These are phyloP conservation scores for Vanderwaltozyma tropicalis DNA, from an alignment of 805 yeast genomes.

Conservation along the genomic window DNA sequence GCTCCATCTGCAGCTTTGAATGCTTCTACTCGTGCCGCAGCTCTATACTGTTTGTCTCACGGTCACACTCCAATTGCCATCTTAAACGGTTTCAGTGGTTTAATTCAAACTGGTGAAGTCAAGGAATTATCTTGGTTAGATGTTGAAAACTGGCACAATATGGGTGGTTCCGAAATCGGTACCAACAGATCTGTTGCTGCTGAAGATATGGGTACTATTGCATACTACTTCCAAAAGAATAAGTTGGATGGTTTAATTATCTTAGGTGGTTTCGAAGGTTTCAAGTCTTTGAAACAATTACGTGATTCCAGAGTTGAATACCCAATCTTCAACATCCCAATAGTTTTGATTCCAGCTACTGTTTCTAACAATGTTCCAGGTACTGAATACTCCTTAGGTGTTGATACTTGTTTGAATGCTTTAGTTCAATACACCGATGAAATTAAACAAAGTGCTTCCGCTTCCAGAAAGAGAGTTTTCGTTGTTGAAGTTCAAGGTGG, in stretches of 20 bases:
- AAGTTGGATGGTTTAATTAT: conserved; percentile 79
- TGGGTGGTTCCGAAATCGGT: conserved; percentile 96
- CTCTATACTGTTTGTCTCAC: conserved; percentile 73
- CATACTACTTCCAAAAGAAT: conserved; percentile 85
- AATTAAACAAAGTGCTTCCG: conserved; percentile 87
- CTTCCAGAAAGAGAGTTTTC: conserved; percentile 87
- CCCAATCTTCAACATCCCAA: conserved; percentile 90
- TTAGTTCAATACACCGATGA: conserved; percentile 90
- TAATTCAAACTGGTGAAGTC: conserved; percentile 81
- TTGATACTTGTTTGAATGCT: conserved; percentile 90
- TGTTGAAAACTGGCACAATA: conserved; percentile 76
- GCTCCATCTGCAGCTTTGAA: conserved; percentile 98
- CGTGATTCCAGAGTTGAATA: conserved; percentile 65
- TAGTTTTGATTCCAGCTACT: conserved; percentile 90
- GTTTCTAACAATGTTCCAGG: conserved; percentile 99
- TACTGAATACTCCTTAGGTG: conserved; percentile 88
- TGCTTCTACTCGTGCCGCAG: conserved; percentile 84
- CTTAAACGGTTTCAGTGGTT: conserved; percentile 87
- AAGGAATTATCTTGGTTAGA: conserved; percentile 69
- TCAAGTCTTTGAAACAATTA: conserved; percentile 69
- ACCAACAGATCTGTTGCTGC: conserved; percentile 83
- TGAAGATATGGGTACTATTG: conserved; percentile 80
- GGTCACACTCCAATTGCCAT: conserved; percentile 91
- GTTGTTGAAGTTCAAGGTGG: conserved; percentile 99
- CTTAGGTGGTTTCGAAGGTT: conserved; percentile 98